These are phyloP conservation scores for Fusarium metavorans DNA, from an alignment of 2,329 filamentous ascomycete species.

Conservation along the genomic window DNA sequence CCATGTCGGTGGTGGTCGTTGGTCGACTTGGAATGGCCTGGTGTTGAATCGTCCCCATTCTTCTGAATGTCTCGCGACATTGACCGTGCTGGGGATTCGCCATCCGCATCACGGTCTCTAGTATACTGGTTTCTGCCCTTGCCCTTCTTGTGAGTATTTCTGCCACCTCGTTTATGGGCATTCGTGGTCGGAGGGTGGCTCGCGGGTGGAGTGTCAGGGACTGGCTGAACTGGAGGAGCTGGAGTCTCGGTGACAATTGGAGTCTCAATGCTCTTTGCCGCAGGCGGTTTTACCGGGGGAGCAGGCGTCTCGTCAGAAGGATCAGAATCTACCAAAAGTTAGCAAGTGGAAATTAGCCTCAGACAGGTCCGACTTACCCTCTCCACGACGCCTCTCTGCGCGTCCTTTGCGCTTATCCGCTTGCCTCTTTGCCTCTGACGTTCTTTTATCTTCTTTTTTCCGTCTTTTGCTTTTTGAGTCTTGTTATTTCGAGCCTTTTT, in stretches of 20 bases:
- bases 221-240: constrained; percentile 42
- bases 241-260: constrained; percentile 45
- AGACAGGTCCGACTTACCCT: constrained; percentile 67
- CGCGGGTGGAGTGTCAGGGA: constrained; percentile 57
- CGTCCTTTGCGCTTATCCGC: constrained; percentile 85
- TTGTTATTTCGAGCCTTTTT: constrained; percentile 74
- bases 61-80: constrained; percentile 63
- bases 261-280: constrained; percentile 49
- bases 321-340: constrained; percentile 71
- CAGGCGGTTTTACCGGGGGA: constrained; percentile 52
- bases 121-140: constrained; percentile 87
- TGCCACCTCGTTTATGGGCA: constrained; percentile 69
- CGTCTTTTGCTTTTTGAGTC: constrained; percentile 71
- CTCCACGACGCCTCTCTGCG: constrained; percentile 82
- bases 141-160: constrained; percentile 73
- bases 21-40: constrained; percentile 51
- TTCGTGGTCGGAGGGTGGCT: constrained; percentile 59
- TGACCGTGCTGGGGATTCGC: constrained; percentile 69
- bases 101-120: constrained; percentile 74
- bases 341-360: constrained; percentile 4
- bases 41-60: constrained; percentile 50
- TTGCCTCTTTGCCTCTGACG: constrained; percentile 76
- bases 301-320: constrained; percentile 74
- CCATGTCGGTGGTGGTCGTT: constrained; percentile 65
- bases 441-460: constrained; percentile 80